phyloP scores from a whole-genome alignment of 2,329 filamentous ascomycete species.

The Lanzia echinophila region DNA sequence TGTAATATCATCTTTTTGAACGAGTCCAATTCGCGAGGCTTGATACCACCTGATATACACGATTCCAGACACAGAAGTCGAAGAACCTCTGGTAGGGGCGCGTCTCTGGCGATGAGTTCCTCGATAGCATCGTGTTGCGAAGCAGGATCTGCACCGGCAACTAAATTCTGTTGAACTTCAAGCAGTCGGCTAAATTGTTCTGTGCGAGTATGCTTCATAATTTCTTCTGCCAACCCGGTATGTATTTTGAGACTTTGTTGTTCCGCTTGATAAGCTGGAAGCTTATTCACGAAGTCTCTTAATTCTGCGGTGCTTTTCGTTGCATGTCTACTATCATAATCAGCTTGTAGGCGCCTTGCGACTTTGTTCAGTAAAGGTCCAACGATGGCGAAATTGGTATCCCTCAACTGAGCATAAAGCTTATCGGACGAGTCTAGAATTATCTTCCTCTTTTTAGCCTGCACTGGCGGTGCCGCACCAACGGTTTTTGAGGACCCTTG shows the following conservation, averaged over 20 bases:
- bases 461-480: conserved; percentile 48
- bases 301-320: conserved; percentile 87
- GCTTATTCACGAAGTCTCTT: conserved; percentile 87
- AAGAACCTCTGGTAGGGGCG: conserved; percentile 73
- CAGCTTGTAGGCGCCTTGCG: conserved; percentile 74
- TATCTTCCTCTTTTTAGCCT: conserved; percentile 76
- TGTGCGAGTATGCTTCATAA: conserved; percentile 85
- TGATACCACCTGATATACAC: conserved; percentile 81
- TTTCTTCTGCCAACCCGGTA: conserved; percentile 86
- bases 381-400: conserved; percentile 93
- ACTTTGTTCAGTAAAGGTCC: conserved; percentile 85
- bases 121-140: conserved; percentile 87
- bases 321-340: conserved; percentile 82
- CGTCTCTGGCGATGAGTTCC: conserved; percentile 85
- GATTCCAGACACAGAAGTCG: conserved; percentile 87
- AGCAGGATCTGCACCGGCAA: conserved; percentile 80
- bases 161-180: conserved; percentile 93
- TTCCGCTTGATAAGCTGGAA: conserved; percentile 88
- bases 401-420: conserved; percentile 78
- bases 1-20: conserved; percentile 86
- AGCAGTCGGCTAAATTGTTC: conserved; percentile 83
- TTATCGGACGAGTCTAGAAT: conserved; percentile 84
- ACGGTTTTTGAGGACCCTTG: conserved; percentile 50
- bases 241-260: conserved; percentile 90
- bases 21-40: conserved; percentile 78